Conservation (phyloP, 768 basidiomycete genomes). For the Lactifluus rugatus region DNA sequence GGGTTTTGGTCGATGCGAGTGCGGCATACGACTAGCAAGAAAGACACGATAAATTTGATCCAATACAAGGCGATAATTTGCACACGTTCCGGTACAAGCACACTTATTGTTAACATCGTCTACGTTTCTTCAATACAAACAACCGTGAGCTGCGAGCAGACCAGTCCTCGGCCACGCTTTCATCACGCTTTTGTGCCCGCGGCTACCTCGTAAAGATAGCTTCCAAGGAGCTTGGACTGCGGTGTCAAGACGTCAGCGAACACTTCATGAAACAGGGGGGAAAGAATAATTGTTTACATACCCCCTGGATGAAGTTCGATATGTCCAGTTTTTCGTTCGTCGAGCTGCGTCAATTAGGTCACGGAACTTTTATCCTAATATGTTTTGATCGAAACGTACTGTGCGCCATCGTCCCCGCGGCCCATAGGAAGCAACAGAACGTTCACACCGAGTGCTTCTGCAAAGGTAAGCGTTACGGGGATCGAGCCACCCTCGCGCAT, state of each 20-base stretch:
- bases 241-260: background rate
- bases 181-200: background rate
- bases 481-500: conserved; percentile 93
- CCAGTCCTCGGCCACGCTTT: background rate
- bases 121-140: background rate
- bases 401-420: conserved; percentile 88
- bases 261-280: background rate
- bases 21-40: background rate
- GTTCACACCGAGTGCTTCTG: conserved; percentile 78
- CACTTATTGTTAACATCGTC: background rate
- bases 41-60: background rate
- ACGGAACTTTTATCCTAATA: background rate
- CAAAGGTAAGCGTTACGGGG: conserved; percentile 89
- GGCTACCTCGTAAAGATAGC: conserved; percentile 6
- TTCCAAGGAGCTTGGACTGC: conserved; percentile 14
- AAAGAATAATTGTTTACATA: conserved; percentile 28
- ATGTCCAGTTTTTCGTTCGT: conserved; percentile 93
- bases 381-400: conserved; percentile 40
- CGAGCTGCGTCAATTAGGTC: conserved; percentile 38
- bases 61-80: too few species aligned
- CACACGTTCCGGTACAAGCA: background rate
- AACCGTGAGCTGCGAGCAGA: too few species aligned
- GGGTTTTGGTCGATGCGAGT: too few species aligned
- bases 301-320: conserved; percentile 82
- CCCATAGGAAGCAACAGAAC: conserved; percentile 90